A percentile compares a stretch with the other conserved stretches of the same genome.
Conservation (phyloP, 768 basidiomycete species). For the Boletales sp. region DNA sequence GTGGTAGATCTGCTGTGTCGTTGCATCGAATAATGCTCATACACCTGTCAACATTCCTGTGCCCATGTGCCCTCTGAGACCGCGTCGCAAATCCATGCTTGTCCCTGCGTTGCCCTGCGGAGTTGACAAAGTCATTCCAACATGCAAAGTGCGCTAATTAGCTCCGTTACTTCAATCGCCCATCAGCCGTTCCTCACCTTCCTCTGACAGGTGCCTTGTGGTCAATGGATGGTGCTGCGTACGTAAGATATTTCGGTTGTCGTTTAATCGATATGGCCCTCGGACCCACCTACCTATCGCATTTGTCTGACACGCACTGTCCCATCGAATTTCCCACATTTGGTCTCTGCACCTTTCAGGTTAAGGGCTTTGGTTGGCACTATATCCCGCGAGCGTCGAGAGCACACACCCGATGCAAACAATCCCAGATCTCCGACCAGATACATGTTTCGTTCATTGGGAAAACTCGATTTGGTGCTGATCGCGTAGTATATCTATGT, state of each 20-base stretch:
- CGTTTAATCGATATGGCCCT: constrained; percentile 37
- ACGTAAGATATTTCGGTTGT: constrained; percentile 36
- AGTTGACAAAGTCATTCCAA: constrained; percentile 26
- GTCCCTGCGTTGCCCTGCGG: constrained; percentile 12
- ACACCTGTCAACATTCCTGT: constrained; percentile 20
- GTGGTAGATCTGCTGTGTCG: constrained; percentile 25
- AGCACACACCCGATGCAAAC: constrained; percentile 32
- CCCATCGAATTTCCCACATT: constrained; percentile 33
- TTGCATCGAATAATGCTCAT: constrained; percentile 22
- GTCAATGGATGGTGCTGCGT: constrained; percentile 25
- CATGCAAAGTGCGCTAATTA: constrained; percentile 34
- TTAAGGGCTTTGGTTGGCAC: constrained; percentile 30
- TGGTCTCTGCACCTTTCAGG: constrained; percentile 29
- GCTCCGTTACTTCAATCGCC: constrained; percentile 26
- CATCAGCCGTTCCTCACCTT: constrained; percentile 26
- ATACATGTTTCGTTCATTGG: constrained; percentile 34
- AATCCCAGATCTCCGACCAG: constrained; percentile 37
- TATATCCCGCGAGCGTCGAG: constrained; percentile 37
- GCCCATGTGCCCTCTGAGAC: constrained; percentile 25
- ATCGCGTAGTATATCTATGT: constrained; percentile 41
- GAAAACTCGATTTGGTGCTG: constrained; percentile 36
- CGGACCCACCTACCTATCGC: constrained; percentile 35
- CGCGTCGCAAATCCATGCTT: constrained; percentile 21
- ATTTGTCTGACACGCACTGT: constrained; percentile 28
- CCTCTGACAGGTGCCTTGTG: constrained; percentile 33